Conservation (phyloP, 202 grass and related monocot genomes). For the Carex sylvatica region DNA sequence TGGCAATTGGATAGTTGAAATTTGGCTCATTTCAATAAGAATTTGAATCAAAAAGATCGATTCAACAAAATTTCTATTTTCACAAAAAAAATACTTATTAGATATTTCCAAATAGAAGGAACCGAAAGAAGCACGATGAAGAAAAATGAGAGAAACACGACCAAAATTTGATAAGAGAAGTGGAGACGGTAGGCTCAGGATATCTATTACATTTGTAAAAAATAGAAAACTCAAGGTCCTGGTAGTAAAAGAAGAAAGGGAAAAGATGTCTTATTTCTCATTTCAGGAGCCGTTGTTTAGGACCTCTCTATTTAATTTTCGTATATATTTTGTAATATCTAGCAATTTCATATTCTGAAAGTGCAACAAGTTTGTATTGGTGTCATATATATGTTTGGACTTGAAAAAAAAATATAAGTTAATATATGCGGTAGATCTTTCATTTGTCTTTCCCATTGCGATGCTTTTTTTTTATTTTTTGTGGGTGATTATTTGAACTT, state of each 20-base stretch:
- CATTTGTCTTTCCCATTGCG: neutral
- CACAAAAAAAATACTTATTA: too few species aligned
- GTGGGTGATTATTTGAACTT: neutral
- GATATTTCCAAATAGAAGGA: too few species aligned
- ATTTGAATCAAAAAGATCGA: too few species aligned
- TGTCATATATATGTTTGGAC: too few species aligned
- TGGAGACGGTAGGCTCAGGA: too few species aligned
- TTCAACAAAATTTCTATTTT: too few species aligned
- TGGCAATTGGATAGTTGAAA: too few species aligned
- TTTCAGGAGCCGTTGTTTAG: neutral
- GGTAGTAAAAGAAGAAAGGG: neutral
- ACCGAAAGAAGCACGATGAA: too few species aligned
- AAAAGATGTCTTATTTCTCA: neutral
- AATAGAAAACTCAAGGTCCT: neutral
- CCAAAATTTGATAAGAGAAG: too few species aligned
- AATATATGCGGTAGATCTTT: neutral
- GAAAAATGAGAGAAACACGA: too few species aligned
- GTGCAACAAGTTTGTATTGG: neutral
- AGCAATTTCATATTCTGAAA: neutral
- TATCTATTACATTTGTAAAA: neutral
- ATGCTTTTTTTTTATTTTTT: neutral
- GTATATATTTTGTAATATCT: neutral
- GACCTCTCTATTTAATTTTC: neutral
- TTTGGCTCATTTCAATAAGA: too few species aligned
- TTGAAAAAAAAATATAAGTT: neutral